Evolutionary conservation across 176 grass and related monocot species (phyloP).

Genomic region (Themeda triandra): DNA sequence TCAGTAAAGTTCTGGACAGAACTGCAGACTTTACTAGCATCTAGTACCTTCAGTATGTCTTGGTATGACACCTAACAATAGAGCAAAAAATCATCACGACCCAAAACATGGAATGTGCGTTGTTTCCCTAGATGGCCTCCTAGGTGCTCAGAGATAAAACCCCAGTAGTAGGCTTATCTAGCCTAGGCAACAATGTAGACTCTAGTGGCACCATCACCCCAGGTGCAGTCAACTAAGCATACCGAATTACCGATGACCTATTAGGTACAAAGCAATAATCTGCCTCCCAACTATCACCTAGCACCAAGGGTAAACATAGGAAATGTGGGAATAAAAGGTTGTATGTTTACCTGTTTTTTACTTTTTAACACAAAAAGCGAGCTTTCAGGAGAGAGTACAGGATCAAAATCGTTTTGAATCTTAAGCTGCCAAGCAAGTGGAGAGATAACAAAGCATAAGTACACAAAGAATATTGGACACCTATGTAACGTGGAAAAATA

Average conservation of each 20-base stretch:
- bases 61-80: constrained; percentile 75
- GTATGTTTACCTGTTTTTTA: constrained; percentile 63
- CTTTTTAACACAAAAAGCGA: constrained; percentile 98
- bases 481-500: constrained; percentile 7
- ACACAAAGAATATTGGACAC: background rate
- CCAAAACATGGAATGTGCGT: background rate
- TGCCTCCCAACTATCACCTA: background rate
- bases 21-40: constrained; percentile 83
- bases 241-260: background rate
- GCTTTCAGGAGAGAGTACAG: constrained; percentile 96
- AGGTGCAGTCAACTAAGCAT: too few species aligned
- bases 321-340: constrained; percentile 15
- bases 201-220: background rate
- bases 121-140: background rate
- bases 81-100: constrained; percentile 14
- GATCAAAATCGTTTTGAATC: constrained; percentile 99
- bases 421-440: constrained; percentile 68
- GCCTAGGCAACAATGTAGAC: background rate
- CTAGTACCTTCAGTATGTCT: constrained; percentile 82
- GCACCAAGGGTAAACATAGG: background rate
- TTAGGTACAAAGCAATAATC: constrained; percentile 2
- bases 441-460: constrained; percentile 28
- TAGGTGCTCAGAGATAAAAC: background rate
- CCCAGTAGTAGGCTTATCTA: too few species aligned
- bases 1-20: constrained; percentile 98